phyloP scores from a whole-genome alignment of 2,329 filamentous ascomycete genomes.

The Thielaviopsis musarum region DNA sequence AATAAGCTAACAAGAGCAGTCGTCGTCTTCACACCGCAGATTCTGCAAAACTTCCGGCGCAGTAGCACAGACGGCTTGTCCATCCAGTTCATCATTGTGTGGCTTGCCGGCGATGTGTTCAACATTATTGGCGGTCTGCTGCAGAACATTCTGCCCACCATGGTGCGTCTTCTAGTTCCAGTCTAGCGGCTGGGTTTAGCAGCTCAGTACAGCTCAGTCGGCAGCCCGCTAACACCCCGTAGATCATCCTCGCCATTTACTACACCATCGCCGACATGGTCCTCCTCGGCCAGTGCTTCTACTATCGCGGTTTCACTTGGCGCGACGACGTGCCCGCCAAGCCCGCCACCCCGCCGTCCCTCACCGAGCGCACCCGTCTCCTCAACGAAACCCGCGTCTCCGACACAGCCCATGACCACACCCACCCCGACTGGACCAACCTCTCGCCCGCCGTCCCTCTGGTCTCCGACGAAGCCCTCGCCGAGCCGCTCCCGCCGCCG shows the following conservation, averaged over 20 bases:
- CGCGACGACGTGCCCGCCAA: slow-evolving; percentile 31
- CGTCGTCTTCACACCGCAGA: slow-evolving; percentile 92
- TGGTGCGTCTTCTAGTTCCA: slow-evolving; percentile 33
- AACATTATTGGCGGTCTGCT: slow-evolving; percentile 87
- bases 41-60: slow-evolving; percentile 83
- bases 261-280: slow-evolving; percentile 88
- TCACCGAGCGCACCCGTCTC: slow-evolving; percentile 35
- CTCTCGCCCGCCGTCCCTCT: slow-evolving; percentile 74
- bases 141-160: slow-evolving; percentile 83
- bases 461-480: slow-evolving; percentile 26
- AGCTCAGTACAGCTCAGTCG: background rate
- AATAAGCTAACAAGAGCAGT: slow-evolving; percentile 26
- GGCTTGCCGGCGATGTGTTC: slow-evolving; percentile 89
- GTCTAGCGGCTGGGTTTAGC: too few relatives aligned
- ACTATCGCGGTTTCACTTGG: slow-evolving; percentile 74
- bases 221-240: background rate
- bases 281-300: slow-evolving; percentile 78
- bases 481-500: slow-evolving; percentile 22
- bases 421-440: slow-evolving; percentile 40
- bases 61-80: slow-evolving; percentile 76
- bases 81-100: slow-evolving; percentile 80
- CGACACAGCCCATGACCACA: slow-evolving; percentile 23
- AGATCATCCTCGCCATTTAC: slow-evolving; percentile 82
- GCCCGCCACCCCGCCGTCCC: slow-evolving; percentile 26
- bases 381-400: slow-evolving; percentile 18